Conservation (phyloP, 257 asterid genomes). For the Solanum virginianum region DNA sequence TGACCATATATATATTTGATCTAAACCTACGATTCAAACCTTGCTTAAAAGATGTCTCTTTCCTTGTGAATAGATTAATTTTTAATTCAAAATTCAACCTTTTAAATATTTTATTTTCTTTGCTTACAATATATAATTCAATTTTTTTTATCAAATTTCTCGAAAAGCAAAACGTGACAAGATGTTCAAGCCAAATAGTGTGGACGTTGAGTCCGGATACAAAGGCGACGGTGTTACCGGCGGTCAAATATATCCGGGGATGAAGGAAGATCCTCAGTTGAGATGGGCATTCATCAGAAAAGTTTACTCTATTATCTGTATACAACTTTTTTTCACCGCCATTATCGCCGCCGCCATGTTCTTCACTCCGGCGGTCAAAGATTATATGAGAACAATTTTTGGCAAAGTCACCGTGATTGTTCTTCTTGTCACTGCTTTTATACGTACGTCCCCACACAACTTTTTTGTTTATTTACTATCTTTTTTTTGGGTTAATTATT, state of each 20-base stretch:
- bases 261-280: slow-evolving; percentile 42
- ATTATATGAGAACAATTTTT: slow-evolving; percentile 10
- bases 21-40: neutral
- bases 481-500: neutral
- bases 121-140: neutral
- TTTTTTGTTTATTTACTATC: neutral
- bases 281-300: slow-evolving; percentile 77
- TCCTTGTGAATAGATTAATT: no score
- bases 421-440: slow-evolving; percentile 19
- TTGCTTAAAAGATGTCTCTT: neutral
- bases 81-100: no score
- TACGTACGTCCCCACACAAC: neutral
- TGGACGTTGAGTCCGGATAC: slow-evolving; percentile 31
- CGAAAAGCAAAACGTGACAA: neutral
- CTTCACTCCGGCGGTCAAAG: slow-evolving; percentile 19
- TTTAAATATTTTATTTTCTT: neutral
- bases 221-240: slow-evolving; percentile 6
- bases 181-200: neutral
- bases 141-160: neutral
- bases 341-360: slow-evolving; percentile 34
- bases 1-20: neutral
- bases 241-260: slow-evolving; percentile 34
- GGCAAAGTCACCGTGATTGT: slow-evolving; percentile 24
- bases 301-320: slow-evolving; percentile 48
- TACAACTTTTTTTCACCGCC: slow-evolving; percentile 39